phyloP scores from a whole-genome alignment of 1,284 basidiomycete species.

The Volvariella volvacea region DNA sequence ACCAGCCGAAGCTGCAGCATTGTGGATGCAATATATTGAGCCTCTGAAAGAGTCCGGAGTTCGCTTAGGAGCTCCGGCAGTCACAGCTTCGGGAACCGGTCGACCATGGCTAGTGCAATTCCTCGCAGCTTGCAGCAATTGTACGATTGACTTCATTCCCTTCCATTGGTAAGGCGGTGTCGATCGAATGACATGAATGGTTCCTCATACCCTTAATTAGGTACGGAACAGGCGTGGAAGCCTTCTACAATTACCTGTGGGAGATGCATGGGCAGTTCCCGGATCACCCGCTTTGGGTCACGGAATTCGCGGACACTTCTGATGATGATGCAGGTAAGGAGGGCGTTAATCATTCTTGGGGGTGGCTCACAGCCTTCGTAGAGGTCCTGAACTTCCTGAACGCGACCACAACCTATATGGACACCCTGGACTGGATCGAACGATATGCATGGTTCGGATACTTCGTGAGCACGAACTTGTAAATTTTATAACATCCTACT shows the following conservation, averaged over 20 bases:
- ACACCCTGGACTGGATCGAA: slow-evolving; percentile 35
- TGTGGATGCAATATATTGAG: slow-evolving; percentile 61
- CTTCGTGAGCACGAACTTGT: slow-evolving; percentile 27
- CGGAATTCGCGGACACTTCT: slow-evolving; percentile 49
- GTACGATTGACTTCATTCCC: slow-evolving; percentile 42
- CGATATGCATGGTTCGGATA: slow-evolving; percentile 43
- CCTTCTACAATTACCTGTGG: slow-evolving; percentile 48
- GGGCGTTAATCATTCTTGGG: background rate
- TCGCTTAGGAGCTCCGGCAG: slow-evolving; percentile 57
- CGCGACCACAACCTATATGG: slow-evolving; percentile 32
- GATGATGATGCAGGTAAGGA: slow-evolving; percentile 28
- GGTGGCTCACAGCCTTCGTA: slow-evolving; percentile 7
- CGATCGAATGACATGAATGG: background rate
- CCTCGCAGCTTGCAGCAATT: slow-evolving; percentile 41
- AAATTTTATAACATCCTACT: slow-evolving; percentile 3
- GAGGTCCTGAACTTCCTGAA: slow-evolving; percentile 36
- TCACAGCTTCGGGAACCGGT: slow-evolving; percentile 52
- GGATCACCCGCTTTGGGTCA: slow-evolving; percentile 48
- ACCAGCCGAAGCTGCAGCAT: slow-evolving; percentile 41
- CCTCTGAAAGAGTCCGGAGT: slow-evolving; percentile 50
- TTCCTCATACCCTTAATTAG: slow-evolving; percentile 15
- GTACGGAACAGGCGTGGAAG: slow-evolving; percentile 46
- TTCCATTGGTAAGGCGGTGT: slow-evolving; percentile 26
- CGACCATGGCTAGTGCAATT: slow-evolving; percentile 51
- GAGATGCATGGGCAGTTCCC: slow-evolving; percentile 38